These are phyloP conservation scores for Aureobasidium namibiae DNA, from an alignment of 2,329 filamentous ascomycete species.

Conservation along the genomic window DNA sequence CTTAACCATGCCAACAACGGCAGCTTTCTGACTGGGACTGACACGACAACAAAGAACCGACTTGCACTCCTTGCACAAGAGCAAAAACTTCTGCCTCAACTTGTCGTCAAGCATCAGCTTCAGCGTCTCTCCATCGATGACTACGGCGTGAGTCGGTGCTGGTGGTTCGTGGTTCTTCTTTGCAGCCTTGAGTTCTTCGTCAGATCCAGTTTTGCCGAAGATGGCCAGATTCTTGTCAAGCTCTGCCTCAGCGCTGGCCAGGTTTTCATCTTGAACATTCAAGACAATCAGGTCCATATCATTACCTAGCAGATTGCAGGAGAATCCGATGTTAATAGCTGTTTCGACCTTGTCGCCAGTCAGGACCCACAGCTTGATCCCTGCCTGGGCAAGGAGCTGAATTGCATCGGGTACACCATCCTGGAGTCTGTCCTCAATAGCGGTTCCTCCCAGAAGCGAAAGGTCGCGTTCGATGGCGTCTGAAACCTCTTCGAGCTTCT, in stretches of 20 bases:
- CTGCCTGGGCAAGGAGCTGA: slow-evolving; percentile 77
- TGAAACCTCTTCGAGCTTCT: slow-evolving; percentile 83
- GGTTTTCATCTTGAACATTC: slow-evolving; percentile 68
- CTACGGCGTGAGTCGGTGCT: slow-evolving; percentile 77
- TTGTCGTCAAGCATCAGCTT: slow-evolving; percentile 76
- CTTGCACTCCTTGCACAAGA: slow-evolving; percentile 94
- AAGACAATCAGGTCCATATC: slow-evolving; percentile 95
- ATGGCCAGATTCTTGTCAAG: slow-evolving; percentile 63
- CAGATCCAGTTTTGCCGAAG: slow-evolving; percentile 75
- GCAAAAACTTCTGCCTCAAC: slow-evolving; percentile 82
- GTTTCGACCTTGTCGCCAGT: slow-evolving; percentile 99
- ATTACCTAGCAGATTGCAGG: slow-evolving; percentile 93
- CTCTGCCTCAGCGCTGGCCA: slow-evolving; percentile 57
- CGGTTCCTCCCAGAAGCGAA: slow-evolving; percentile 81
- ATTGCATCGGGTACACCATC: slow-evolving; percentile 97
- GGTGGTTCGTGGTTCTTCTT: slow-evolving; percentile 80
- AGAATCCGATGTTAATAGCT: slow-evolving; percentile 99
- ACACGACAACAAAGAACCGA: slow-evolving; percentile 96
- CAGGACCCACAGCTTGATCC: slow-evolving; percentile 97
- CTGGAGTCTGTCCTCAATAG: slow-evolving; percentile 93
- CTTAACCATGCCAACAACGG: slow-evolving; percentile 95
- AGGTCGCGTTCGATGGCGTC: slow-evolving; percentile 88
- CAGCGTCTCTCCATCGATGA: slow-evolving; percentile 91
- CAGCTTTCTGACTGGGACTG: slow-evolving; percentile 90
- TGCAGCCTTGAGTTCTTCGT: slow-evolving; percentile 74